Percentiles rank a stretch among this genome's conserved stretches.
Conservation (phyloP, 2,329 filamentous ascomycete genomes). For the Aspergillus sp. region DNA sequence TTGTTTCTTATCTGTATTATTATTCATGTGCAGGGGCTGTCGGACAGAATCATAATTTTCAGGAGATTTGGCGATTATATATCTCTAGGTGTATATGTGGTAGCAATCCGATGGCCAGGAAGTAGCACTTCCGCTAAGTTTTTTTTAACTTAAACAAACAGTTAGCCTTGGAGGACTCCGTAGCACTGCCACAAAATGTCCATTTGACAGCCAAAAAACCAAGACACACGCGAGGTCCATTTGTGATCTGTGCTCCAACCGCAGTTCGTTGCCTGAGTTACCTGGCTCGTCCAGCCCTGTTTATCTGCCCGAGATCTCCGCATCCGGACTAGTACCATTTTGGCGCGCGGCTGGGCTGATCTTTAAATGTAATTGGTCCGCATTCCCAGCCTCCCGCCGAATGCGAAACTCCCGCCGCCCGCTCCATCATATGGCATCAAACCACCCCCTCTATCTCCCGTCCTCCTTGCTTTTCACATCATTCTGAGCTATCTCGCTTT, state of each 20-base stretch:
- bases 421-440: constrained; percentile 29
- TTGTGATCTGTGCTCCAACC: not conserved
- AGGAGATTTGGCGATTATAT: no score
- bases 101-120: no score
- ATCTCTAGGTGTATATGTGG: no score
- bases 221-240: not conserved
- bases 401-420: constrained; percentile 20
- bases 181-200: not conserved
- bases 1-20: no score
- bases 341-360: constrained; percentile 29
- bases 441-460: constrained; percentile 7
- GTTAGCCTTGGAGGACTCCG: not conserved
- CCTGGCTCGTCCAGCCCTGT: constrained; percentile 20
- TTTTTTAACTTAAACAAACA: not conserved
- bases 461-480: constrained; percentile 21
- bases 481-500: constrained; percentile 9
- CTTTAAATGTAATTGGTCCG: constrained; percentile 22
- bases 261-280: constrained; percentile 23
- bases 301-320: constrained; percentile 19
- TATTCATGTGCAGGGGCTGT: no score
- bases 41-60: no score
- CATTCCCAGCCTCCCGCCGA: constrained; percentile 24
- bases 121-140: not conserved
- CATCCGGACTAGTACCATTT: constrained; percentile 8
- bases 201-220: not conserved